These are phyloP conservation scores for Rhizopus delemar DNA, from an alignment of 371 early-diverging fungal genomes.

Conservation along the genomic window DNA sequence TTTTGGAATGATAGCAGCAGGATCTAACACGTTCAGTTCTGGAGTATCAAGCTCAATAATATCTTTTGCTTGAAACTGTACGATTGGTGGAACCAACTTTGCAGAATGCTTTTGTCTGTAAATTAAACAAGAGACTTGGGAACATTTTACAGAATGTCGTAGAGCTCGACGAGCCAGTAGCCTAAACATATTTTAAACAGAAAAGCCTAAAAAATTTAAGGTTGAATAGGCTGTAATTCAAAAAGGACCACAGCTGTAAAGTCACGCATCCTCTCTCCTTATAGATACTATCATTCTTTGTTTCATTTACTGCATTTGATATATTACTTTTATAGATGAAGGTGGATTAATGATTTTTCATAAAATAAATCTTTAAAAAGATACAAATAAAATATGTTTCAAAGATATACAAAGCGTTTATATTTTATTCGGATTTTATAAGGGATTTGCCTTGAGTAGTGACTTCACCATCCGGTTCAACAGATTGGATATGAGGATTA, in stretches of 20 bases:
- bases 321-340: no score
- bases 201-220: not conserved
- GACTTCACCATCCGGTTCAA: slow-evolving; percentile 62
- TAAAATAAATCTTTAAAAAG: no score
- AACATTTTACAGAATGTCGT: slow-evolving; percentile 6
- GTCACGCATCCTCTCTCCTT: no score
- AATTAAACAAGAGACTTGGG: not conserved
- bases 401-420: no score
- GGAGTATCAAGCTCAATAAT: not conserved
- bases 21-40: not conserved
- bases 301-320: no score
- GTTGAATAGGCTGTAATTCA: not conserved
- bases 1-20: not conserved
- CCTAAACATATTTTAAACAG: slow-evolving; percentile 9
- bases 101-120: slow-evolving; percentile 8
- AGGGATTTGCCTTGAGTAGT: slow-evolving; percentile 43
- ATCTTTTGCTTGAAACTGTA: not conserved
- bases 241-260: not conserved
- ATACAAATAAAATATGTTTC: no score
- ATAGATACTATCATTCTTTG: no score
- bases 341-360: no score
- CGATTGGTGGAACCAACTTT: not conserved
- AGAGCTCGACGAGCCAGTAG: slow-evolving; percentile 12
- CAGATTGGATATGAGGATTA: slow-evolving; percentile 32
- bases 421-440: no score